Base-by-base conservation (phyloP, 768 basidiomycete species). In the Russula griseocarnosa region DNA sequence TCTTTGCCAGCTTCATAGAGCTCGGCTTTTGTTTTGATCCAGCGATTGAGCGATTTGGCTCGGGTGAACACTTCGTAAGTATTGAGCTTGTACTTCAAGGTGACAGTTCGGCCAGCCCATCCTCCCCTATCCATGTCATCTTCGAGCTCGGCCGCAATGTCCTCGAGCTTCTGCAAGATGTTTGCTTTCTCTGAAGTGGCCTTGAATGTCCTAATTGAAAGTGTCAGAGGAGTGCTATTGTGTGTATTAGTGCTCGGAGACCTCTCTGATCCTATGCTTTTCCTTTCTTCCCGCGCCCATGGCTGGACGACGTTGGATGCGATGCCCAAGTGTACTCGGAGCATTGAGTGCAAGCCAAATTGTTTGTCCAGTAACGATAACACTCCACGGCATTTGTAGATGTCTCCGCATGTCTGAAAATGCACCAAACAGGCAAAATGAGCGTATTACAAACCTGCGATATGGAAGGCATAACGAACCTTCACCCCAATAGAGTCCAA, bases 201-300 rank as follows among this genome's bases (percentile, higher is more conserved):
- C 30, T 81, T 76, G 71, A 96, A 96, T 3, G 92, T 94, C 60
- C 93, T 94, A 24, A 71, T 60, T 1, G 5, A 20, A 20, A 20
- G 38, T 3, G 26, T 53, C 16, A 60, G 55, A 55, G 20, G 3
- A 58, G 14, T 62, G 56, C 44, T 55, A 28, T 7, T 7, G 22
- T 44, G 28, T 20, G 42, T 20, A 50, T n/a, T 18, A 7, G 22
- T 14, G 24, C 14, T 16, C 0, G 34, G 18, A 58, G 22, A 92
- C 90, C 90, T 79, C 78, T 99, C 97, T 34, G 88, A 84, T 1
- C 97, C 96, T 40, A 98, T 92, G 65, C 92, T 94, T 77, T 95
- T 98, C 55, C 89, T 79, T 69, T 93, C 92, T 65, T 92, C 90
- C 66, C 96, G 79, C 65, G 79, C 80, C 52, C 83, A 78, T 5